Conservation (phyloP, 2,329 filamentous ascomycete genomes). For the Paramyrothecium roridum region DNA sequence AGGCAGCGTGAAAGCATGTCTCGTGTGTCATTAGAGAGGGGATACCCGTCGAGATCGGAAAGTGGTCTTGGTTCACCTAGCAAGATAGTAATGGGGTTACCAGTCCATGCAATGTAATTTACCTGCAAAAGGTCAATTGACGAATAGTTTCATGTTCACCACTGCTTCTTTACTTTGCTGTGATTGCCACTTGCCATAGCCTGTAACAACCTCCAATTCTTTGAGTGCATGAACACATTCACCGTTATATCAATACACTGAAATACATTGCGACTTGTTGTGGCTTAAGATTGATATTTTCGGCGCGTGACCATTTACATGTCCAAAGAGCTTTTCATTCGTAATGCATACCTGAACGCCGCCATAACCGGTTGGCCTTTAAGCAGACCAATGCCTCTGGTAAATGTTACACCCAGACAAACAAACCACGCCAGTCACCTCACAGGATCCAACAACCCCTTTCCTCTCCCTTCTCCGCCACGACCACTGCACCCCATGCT, state of each 20-base stretch:
- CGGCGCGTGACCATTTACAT: background rate
- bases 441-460: background rate
- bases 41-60: slow-evolving; percentile 5
- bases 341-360: slow-evolving; percentile 33
- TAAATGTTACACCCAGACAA: slow-evolving; percentile 32
- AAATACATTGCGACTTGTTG: no score
- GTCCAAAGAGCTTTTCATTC: background rate
- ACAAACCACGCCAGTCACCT: slow-evolving; percentile 2
- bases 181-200: background rate
- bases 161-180: background rate
- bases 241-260: no score
- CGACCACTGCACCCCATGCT: slow-evolving; percentile 4
- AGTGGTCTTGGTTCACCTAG: background rate
- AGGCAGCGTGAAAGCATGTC: slow-evolving; percentile 1
- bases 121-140: background rate
- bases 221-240: no score
- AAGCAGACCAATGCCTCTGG: slow-evolving; percentile 22
- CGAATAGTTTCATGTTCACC: background rate
- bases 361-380: slow-evolving; percentile 27
- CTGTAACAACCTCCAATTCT: no score
- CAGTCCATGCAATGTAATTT: background rate
- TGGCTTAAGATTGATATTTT: background rate
- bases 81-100: background rate
- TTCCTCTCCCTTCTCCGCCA: background rate
- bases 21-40: slow-evolving; percentile 13